phyloP scores from a whole-genome alignment of 1,284 basidiomycete genomes.

The Ganoderma multipileum region DNA sequence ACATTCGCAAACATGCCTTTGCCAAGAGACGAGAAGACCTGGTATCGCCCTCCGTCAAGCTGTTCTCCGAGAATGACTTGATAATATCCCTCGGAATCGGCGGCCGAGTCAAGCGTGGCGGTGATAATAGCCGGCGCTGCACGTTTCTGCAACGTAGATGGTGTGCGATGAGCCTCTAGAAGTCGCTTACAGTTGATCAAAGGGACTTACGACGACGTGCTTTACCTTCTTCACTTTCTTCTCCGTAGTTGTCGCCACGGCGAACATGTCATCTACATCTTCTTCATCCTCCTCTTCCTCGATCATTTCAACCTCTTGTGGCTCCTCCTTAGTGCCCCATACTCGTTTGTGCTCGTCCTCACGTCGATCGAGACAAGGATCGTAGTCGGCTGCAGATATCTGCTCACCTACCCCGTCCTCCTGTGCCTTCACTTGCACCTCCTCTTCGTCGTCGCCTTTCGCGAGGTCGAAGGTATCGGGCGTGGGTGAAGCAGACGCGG shows the following conservation, averaged over 20 bases:
- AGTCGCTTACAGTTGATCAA: background rate
- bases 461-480: constrained; percentile 64
- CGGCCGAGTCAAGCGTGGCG: constrained; percentile 73
- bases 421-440: constrained; percentile 47
- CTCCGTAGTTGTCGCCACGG: constrained; percentile 68
- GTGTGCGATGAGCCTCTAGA: background rate
- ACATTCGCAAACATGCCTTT: constrained; percentile 99
- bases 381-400: constrained; percentile 92
- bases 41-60: constrained; percentile 91
- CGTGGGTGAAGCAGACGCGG: constrained; percentile 61
- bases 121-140: constrained; percentile 70
- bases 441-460: constrained; percentile 62
- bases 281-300: constrained; percentile 67
- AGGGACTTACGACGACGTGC: constrained; percentile 54
- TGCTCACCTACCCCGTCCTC: constrained; percentile 64
- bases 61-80: constrained; percentile 94
- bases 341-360: constrained; percentile 81
- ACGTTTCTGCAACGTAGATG: constrained; percentile 50
- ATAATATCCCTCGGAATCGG: constrained; percentile 96
- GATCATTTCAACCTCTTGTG: constrained; percentile 58
- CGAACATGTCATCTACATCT: constrained; percentile 91
- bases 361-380: constrained; percentile 84
- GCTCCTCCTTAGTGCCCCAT: constrained; percentile 49
- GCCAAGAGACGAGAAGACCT: constrained; percentile 93
- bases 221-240: constrained; percentile 69